Base-by-base conservation (phyloP, 306 rosid genomes). In the Spatholobus suberectus region DNA sequence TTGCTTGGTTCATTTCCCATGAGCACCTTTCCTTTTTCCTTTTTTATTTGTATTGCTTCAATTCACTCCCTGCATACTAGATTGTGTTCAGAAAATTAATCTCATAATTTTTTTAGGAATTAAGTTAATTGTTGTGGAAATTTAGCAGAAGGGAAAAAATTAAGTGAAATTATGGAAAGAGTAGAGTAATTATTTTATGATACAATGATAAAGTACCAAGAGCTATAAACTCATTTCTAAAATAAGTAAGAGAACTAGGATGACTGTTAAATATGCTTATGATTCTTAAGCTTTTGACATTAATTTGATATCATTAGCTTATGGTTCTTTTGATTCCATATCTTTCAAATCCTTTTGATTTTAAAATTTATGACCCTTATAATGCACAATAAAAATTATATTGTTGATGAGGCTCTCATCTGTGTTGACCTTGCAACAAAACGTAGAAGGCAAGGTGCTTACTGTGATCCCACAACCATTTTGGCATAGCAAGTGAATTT, bases 1-100 rank as follows among this genome's bases (percentile, higher is more conserved):
- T 90, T 96, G 92, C 95, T 92, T 76, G 99, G 99, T 85, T 94
- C 99, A 35, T 98, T 96, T 80, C 99, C 99, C 3, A 98, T 96
- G n/a, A n/a, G 91, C 70, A 8, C 6, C 14, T 52, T 63, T 54
- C 52, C 2, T 44, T 37, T 0, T 11, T 69, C 24, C 32, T 74
- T 68, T 29, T 8, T 32, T 12, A 2, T 61, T 51, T 41, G 0
- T 63, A 6, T 29, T 77, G 58, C 67, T 77, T 70, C 43, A 3
- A 21, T 52, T 63, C 1, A 3, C 65, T 57, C 15, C 9, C 81
- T 40, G n/a, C n/a, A n/a, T n/a, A n/a, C n/a, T n/a, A n/a, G 38
- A 43, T 54, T 35, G 38, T 32, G 41, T 37, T 35, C 7, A 6
- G 27, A 38, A 11, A 75, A 24, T 46, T 32, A 70, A 75, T 80